Evolutionary conservation across 2,329 filamentous ascomycete species (phyloP).

Genomic region (Cladosporium sp.): DNA sequence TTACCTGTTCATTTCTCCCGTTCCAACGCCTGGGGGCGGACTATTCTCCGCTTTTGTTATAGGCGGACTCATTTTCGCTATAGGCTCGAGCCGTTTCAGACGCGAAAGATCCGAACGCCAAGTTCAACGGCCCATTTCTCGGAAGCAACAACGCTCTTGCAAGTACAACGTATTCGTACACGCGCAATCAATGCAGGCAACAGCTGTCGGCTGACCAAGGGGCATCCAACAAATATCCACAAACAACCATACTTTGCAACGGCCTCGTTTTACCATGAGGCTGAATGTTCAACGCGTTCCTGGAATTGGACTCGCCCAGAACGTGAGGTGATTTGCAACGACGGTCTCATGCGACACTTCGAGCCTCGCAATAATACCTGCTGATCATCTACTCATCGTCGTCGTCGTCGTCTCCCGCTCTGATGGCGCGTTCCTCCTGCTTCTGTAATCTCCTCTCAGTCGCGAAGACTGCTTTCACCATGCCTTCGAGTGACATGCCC

Average conservation of each 20-base stretch:
- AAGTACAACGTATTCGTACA: background rate
- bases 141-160: background rate
- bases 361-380: background rate
- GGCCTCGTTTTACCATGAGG: background rate
- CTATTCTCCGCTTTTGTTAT: background rate
- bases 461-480: constrained; percentile 48
- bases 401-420: constrained; percentile 6
- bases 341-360: background rate
- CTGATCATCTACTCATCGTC: background rate
- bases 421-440: constrained; percentile 33
- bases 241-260: no score
- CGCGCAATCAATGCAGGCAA: background rate
- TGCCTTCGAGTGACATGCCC: constrained; percentile 47
- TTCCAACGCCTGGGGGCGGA: background rate
- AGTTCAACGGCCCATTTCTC: background rate
- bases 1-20: constrained; percentile 5
- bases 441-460: constrained; percentile 45
- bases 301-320: background rate
- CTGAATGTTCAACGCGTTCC: background rate
- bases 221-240: background rate
- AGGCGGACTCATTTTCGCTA: background rate
- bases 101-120: background rate
- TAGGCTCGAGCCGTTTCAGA: background rate
- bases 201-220: background rate
- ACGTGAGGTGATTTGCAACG: background rate